Percentiles rank a stretch among this genome's conserved stretches.
These are phyloP conservation scores for Domatiomyces catenatus DNA, from an alignment of 2,329 filamentous ascomycete genomes.

Conservation along the genomic window DNA sequence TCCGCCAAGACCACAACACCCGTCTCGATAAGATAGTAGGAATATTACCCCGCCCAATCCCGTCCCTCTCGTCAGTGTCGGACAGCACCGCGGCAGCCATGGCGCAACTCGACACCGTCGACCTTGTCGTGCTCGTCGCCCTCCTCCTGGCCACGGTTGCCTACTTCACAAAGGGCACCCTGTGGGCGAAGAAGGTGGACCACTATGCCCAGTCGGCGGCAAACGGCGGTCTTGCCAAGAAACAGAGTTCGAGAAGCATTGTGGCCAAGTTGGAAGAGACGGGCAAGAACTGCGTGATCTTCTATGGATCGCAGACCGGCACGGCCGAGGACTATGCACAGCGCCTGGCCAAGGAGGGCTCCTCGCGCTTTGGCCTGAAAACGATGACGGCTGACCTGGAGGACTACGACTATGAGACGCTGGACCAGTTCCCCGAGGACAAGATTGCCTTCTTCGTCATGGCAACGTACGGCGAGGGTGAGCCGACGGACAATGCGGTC, in stretches of 20 bases:
- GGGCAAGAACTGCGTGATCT: slow-evolving; percentile 93
- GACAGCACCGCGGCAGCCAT: slow-evolving; percentile 35
- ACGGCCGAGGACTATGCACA: slow-evolving; percentile 98
- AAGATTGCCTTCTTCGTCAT: slow-evolving; percentile 91
- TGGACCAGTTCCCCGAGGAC: slow-evolving; percentile 75
- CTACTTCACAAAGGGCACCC: slow-evolving; percentile 94
- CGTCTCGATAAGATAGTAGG: too few species aligned
- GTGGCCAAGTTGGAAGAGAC: slow-evolving; percentile 91
- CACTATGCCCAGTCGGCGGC: slow-evolving; percentile 67
- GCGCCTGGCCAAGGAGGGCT: slow-evolving; percentile 88
- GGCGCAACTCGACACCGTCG: slow-evolving; percentile 92
- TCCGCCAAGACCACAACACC: not conserved
- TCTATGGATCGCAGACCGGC: slow-evolving; percentile 96
- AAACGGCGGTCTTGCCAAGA: slow-evolving; percentile 52
- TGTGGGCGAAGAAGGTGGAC: slow-evolving; percentile 80
- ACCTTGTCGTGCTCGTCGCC: slow-evolving; percentile 75
- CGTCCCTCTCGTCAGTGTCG: not conserved
- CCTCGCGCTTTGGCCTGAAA: slow-evolving; percentile 86
- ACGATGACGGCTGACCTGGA: slow-evolving; percentile 97
- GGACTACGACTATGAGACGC: slow-evolving; percentile 91
- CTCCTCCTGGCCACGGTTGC: slow-evolving; percentile 77
- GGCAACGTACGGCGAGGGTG: slow-evolving; percentile 94
- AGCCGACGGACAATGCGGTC: slow-evolving; percentile 95
- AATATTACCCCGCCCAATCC: slow-evolving; percentile 3
- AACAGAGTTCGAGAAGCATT: slow-evolving; percentile 68